Conservation (phyloP, 2,329 filamentous ascomycete genomes). For the Eutypella sp. region DNA sequence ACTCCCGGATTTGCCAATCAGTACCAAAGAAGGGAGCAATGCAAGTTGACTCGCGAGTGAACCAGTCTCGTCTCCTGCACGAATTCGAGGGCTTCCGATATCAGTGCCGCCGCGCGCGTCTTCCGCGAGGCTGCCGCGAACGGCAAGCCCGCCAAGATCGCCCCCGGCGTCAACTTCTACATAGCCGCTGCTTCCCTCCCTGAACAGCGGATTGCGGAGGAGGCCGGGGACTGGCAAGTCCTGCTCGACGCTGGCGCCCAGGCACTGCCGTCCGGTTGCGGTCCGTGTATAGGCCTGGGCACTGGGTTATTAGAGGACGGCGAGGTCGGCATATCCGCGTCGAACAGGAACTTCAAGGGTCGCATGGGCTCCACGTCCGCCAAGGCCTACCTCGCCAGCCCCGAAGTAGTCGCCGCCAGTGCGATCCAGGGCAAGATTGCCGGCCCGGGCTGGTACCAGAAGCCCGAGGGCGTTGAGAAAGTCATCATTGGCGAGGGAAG, state of each 20-base stretch:
- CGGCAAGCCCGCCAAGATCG: constrained; percentile 64
- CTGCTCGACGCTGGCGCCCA: constrained; percentile 76
- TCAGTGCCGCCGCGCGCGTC: constrained; percentile 76
- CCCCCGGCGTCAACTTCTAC: constrained; percentile 76
- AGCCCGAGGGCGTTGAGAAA: constrained; percentile 62
- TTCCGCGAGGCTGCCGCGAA: constrained; percentile 72
- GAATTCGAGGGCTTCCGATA: constrained; percentile 75
- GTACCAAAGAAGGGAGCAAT: too few relatives aligned
- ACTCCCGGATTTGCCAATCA: too few relatives aligned
- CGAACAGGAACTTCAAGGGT: constrained; percentile 87
- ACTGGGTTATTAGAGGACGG: constrained; percentile 74
- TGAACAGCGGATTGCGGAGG: constrained; percentile 75
- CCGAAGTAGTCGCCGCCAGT: constrained; percentile 88
- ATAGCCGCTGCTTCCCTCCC: constrained; percentile 78
- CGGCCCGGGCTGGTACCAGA: constrained; percentile 74
- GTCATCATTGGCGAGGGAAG: constrained; percentile 68
- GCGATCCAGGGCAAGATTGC: constrained; percentile 68
- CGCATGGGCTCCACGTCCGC: constrained; percentile 79
- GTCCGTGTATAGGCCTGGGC: constrained; percentile 78
- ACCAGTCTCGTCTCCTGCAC: constrained; percentile 87
- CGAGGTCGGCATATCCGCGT: constrained; percentile 81
- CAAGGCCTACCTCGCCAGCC: constrained; percentile 80
- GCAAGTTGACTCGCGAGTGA: too few relatives aligned
- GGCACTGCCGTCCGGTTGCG: constrained; percentile 68
- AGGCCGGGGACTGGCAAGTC: constrained; percentile 78